phyloP scores from a whole-genome alignment of 2,329 filamentous ascomycete genomes.

The Sarocladium brachiariae region DNA sequence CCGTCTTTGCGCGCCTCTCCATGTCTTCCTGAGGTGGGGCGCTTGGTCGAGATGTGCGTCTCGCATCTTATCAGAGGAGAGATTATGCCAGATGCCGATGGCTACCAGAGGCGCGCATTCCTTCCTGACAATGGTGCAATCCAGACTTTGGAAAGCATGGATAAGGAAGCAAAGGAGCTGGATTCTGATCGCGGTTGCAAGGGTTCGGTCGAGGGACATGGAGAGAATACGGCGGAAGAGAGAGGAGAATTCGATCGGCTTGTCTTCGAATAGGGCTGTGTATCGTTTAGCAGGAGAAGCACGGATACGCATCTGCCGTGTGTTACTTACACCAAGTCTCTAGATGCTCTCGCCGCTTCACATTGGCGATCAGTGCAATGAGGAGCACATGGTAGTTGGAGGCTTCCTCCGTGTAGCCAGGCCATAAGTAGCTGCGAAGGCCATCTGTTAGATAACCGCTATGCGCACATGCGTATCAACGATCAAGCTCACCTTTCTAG shows the following conservation, averaged over 20 bases:
- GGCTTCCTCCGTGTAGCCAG: conserved; percentile 78
- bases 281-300: conserved; percentile 2
- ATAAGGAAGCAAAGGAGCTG: conserved; percentile 88
- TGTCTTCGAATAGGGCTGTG: conserved; percentile 66
- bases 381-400: conserved; percentile 90
- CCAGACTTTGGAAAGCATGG: conserved; percentile 86
- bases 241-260: conserved; percentile 74
- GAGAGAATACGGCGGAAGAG: conserved; percentile 87
- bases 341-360: conserved; percentile 81
- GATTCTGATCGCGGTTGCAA: conserved; percentile 62
- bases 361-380: conserved; percentile 76
- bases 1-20: conserved; percentile 79
- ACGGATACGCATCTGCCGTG: background rate
- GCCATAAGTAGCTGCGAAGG: conserved; percentile 75
- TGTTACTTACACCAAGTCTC: conserved; percentile 69
- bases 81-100: conserved; percentile 91
- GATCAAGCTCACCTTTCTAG: conserved; percentile 62
- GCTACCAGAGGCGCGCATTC: conserved; percentile 94
- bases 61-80: conserved; percentile 69
- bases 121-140: conserved; percentile 82
- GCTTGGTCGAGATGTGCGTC: conserved; percentile 67
- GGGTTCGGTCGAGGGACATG: conserved; percentile 67
- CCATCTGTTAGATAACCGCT: conserved; percentile 17
- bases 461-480: background rate
- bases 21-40: conserved; percentile 76